Evolutionary conservation across 805 yeast genomes (phyloP), one percentile per base, ranked within the genome.

Genomic region (Komagataella populi): DNA sequence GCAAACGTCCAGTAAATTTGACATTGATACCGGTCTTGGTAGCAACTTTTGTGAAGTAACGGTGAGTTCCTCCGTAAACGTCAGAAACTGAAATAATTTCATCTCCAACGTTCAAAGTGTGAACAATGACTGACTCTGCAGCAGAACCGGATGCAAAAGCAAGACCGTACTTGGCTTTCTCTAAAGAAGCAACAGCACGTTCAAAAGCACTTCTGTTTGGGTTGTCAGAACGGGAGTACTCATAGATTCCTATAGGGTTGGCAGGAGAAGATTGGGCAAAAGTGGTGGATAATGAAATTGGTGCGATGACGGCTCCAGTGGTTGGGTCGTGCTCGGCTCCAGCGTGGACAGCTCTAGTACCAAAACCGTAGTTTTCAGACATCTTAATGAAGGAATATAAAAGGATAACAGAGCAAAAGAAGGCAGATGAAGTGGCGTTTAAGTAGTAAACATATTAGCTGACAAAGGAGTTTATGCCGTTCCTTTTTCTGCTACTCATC

Each of bases 51-150:
- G 95, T 83, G 74, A 87, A 87, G 69, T 87, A 87, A 68, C 96
- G 76, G 72, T 87, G 93, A 53, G 95, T 87, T 60, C 96, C 96
- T 55, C 96, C 96, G 67, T 87, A 87, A 48, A 87, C 95, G 61
- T 87, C 96, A 59, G 86, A 89, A 60, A 86, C 81, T 48, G 88
- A 81, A 49, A 87, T 72, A 46, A 84, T 84, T 62, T 87, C 93
- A 46, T 86, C 73, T 48, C 83, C 84, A 55, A 78, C 76, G 47
- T 85, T 81, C 60, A 87, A 70, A 36, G 84, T 75, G 67, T 87
- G 95, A 60, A 86, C 70, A 47, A 87, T 72, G 58, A 82, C 75
- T 23, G 93, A 87, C 47, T 95, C 86, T 55, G 87, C 75, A 49
- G 95, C 95, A 49, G 89, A 82, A 50, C 96, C 96, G n/a, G 95